These are phyloP conservation scores for Lactarius deliciosus DNA, from an alignment of 768 basidiomycete species.

Conservation along the genomic window DNA sequence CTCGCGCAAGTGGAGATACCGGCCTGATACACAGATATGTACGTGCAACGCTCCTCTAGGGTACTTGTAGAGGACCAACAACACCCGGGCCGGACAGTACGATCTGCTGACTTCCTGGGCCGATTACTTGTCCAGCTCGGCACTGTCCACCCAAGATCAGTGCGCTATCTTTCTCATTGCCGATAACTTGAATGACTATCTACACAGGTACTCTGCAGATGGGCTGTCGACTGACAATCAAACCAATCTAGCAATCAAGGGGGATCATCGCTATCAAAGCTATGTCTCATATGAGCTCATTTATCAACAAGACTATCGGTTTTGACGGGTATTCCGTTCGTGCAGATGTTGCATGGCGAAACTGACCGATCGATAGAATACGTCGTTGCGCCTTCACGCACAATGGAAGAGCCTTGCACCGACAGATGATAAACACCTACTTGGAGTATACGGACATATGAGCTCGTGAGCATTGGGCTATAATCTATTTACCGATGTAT, in stretches of 20 bases:
- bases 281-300: conserved; percentile 54
- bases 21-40: conserved; percentile 32
- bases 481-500: conserved; percentile 60
- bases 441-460: conserved; percentile 9
- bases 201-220: conserved; percentile 24
- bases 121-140: conserved; percentile 36
- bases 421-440: conserved; percentile 10
- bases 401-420: conserved; percentile 21
- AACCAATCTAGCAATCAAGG: conserved; percentile 71
- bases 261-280: conserved; percentile 65
- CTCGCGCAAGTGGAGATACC: conserved; percentile 31
- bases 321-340: conserved; percentile 33
- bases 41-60: background rate
- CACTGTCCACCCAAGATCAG: conserved; percentile 55
- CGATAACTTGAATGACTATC: conserved; percentile 5
- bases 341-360: background rate
- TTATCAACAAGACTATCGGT: conserved; percentile 29
- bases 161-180: conserved; percentile 40
- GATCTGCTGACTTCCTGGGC: conserved; percentile 36
- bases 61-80: background rate
- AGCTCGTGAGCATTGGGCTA: conserved; percentile 58
- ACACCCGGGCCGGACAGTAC: conserved; percentile 26
- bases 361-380: conserved; percentile 3
- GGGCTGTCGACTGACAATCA: conserved; percentile 46
- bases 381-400: background rate